phyloP scores from a whole-genome alignment of 352 stramenopile genomes.

The Pythium biforme region DNA sequence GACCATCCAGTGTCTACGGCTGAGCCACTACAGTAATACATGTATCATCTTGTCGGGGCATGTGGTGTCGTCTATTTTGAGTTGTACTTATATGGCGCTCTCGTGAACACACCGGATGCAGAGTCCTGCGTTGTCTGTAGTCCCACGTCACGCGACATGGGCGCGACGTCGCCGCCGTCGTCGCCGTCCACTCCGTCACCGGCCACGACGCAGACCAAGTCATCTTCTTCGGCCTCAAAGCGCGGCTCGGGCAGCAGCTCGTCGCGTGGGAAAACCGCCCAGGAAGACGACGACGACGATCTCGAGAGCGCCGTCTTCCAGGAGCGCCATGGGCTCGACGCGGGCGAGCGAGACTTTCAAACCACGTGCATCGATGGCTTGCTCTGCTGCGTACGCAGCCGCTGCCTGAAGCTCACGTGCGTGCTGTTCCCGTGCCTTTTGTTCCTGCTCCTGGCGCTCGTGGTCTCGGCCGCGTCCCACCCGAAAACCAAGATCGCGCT shows the following conservation, averaged over 20 bases:
- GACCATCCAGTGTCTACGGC: no score
- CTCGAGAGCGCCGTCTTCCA: slow-evolving; percentile 62
- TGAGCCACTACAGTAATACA: no score
- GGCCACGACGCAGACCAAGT: slow-evolving; percentile 3
- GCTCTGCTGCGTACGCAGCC: slow-evolving; percentile 65
- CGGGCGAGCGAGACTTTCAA: slow-evolving; percentile 28
- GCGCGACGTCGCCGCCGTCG: slow-evolving; percentile 1
- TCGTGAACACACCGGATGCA: no score
- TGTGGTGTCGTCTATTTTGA: no score
- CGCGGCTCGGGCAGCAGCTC: slow-evolving; percentile 8
- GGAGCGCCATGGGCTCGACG: slow-evolving; percentile 38
- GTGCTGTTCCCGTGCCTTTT: slow-evolving; percentile 51
- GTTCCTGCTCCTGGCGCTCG: slow-evolving; percentile 54
- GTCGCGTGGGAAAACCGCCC: slow-evolving; percentile 8
- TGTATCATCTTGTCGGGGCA: no score
- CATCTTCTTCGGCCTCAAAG: background rate
- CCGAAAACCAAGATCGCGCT: slow-evolving; percentile 30
- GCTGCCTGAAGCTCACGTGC: slow-evolving; percentile 52
- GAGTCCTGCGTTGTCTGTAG: no score
- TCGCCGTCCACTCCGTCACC: slow-evolving; percentile 1
- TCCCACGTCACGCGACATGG: background rate
- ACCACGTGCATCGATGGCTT: slow-evolving; percentile 42
- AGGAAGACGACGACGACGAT: slow-evolving; percentile 33
- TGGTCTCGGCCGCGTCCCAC: slow-evolving; percentile 30
- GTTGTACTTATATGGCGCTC: no score